Base-by-base conservation (phyloP, 768 basidiomycete species). In the Lactarius quietus region DNA sequence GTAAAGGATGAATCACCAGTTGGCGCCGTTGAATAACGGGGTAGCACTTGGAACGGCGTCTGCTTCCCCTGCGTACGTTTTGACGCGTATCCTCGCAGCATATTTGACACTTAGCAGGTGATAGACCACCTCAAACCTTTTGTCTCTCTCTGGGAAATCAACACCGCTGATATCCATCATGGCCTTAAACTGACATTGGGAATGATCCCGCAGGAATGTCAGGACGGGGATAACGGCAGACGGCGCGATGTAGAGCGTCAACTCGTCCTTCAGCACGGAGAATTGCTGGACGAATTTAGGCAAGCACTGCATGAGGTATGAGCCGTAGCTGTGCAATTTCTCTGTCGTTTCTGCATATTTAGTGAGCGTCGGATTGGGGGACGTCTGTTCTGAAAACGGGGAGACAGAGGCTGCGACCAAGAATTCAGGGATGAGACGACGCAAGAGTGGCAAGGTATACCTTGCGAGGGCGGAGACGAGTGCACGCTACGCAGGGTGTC, bases 201-300 rank as follows among this genome's bases (percentile, higher is more conserved):
- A 83, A 77, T 98, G 96, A 80, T 98, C 96, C 69, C 95, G 89
- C 59, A 98, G 82, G 81, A 98, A 98, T 29, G 87, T 90, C 69
- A 97, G 81, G 57, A 93, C 88, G 23, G 93, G 95, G 52, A 93
- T 76, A 74, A 97, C 79, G 62, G 84, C 92, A 39, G 86, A 82
- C 20, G 96, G 96, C 0, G 88, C 82, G 76, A 89, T 81, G 80
- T 98, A 95, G 60, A 98, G 83, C 29, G 90, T 88, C 66, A 98
- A 82, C 76, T 98, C 97, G 76, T 98, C 97, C 82, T 93, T 93
- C 76, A 93, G 85, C 54, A 98, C 92, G 14, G 93, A 93, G 82
- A 96, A 98, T 77, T 98, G 97, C 77, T 98, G 96, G 74, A 99
- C 86, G 80, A 87, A 97, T 80, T 97, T 98, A 60, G 96, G 96